Base-by-base conservation (phyloP, 1,284 basidiomycete genomes). In the Microbotryum scabiosae region DNA sequence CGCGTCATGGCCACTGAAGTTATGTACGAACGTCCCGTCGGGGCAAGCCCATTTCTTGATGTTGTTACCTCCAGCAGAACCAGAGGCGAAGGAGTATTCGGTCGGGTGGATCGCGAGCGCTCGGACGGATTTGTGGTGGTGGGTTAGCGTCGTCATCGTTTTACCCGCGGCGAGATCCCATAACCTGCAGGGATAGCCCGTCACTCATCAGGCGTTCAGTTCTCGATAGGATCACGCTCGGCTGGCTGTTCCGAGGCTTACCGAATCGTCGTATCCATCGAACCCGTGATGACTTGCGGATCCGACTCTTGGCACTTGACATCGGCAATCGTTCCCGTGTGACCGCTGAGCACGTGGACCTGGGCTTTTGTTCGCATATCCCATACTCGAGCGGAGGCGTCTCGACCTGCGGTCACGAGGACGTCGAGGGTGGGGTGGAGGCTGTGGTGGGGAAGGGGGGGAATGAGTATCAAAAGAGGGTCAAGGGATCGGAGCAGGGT, bases 11-110 rank as follows among this genome's bases (percentile, higher is more conserved):
- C 93, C 92, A 57, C 84, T 82, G 75, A 97, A 97, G 78, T 97
- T 97, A 81, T 87, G 88, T 9, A 97, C 90, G 69, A 98, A 94
- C 2, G 83, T 78, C 47, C 96, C 96, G 66, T 97, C 91, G 14
- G 94, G 94, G 71, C 90, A 97, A 72, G 94, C 93, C 94, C 94
- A 99, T 74, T 97, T 97, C 76, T 99, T 99, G 79, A 98, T 96
- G 76, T 97, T 97, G 79, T 96, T 96, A 0, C 91, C 92, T 16
- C 94, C 94, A 0, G 93, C 87, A 9, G 89, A 92, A 48, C 89
- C 94, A 2, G 88, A 88, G 7, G 91, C 94, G 72, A 99, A 99
- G 46, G 86, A 87, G 78, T 91, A 98, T 73, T 98, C 93, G 10
- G 88, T 90, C 1, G 94, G 94, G 73, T 97, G 92, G 57, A 97